phyloP scores from a whole-genome alignment of 108 stramenopile species.

The Aurantiochytrium sp. region DNA sequence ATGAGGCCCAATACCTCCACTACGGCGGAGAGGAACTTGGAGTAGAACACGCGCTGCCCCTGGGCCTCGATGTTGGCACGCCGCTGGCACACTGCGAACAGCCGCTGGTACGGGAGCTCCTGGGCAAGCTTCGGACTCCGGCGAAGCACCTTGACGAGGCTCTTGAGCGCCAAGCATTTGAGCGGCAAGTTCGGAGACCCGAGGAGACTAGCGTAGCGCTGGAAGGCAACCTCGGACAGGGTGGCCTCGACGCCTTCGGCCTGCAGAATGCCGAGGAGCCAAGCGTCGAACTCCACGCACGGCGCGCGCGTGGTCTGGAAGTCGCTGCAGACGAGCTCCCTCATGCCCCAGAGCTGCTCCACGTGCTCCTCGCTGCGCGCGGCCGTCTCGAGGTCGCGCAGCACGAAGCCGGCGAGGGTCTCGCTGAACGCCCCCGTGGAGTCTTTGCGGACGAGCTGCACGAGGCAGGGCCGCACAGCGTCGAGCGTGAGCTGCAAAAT shows the following conservation, averaged over 20 bases:
- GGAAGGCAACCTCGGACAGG: neutral
- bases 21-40: neutral
- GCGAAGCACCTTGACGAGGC: neutral
- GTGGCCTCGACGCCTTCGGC: neutral
- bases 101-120: neutral
- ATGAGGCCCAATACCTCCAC: neutral
- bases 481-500: neutral
- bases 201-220: neutral
- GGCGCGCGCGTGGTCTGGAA: neutral
- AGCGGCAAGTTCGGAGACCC: neutral
- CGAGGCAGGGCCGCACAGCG: neutral
- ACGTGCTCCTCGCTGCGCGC: slow-evolving; percentile 1
- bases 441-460: neutral
- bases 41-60: neutral
- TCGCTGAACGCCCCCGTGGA: neutral
- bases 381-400: neutral
- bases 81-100: neutral
- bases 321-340: neutral
- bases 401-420: neutral
- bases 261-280: neutral
- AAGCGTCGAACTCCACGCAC: slow-evolving; percentile 3
- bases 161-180: slow-evolving; percentile 5
- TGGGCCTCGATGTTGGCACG: neutral
- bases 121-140: neutral
- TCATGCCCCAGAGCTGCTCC: neutral